phyloP scores from a whole-genome alignment of 176 grass and related monocot genomes.

The Hsuehochloa calcarea region DNA sequence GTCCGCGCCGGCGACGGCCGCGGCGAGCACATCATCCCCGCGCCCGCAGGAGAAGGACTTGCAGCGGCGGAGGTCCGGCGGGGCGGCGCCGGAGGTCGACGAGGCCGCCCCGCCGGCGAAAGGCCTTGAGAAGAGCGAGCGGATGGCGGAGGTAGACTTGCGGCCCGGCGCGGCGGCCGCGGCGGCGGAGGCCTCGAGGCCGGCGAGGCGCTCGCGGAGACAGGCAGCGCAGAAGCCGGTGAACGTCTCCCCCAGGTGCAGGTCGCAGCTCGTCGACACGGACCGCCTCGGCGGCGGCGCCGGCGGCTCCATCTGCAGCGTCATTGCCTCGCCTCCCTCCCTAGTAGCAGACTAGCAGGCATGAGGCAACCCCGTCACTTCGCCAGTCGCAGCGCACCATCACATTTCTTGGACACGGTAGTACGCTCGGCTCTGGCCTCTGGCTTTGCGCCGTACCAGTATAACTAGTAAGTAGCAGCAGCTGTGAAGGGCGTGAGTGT shows the following conservation, averaged over 20 bases:
- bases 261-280: conserved; percentile 57
- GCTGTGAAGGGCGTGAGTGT: background rate
- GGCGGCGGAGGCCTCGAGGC: conserved; percentile 51
- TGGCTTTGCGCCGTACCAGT: conserved; percentile 6
- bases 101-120: conserved; percentile 22
- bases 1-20: background rate
- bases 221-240: conserved; percentile 88
- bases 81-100: conserved; percentile 8
- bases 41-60: conserved; percentile 82
- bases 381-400: conserved; percentile 2
- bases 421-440: conserved; percentile 3
- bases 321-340: conserved; percentile 9
- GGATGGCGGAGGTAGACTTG: conserved; percentile 88
- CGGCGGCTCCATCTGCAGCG: conserved; percentile 54
- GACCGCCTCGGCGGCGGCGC: conserved; percentile 39
- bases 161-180: conserved; percentile 41
- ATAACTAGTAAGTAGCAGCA: background rate
- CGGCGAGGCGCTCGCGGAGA: conserved; percentile 81
- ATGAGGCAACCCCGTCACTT: background rate
- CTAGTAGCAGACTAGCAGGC: no score
- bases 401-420: background rate
- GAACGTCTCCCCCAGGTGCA: conserved; percentile 77
- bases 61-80: conserved; percentile 69
- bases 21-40: conserved; percentile 39
- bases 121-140: conserved; percentile 71